Conservation (phyloP, 148 eudicot species). For the Rhododendron ovatum region DNA sequence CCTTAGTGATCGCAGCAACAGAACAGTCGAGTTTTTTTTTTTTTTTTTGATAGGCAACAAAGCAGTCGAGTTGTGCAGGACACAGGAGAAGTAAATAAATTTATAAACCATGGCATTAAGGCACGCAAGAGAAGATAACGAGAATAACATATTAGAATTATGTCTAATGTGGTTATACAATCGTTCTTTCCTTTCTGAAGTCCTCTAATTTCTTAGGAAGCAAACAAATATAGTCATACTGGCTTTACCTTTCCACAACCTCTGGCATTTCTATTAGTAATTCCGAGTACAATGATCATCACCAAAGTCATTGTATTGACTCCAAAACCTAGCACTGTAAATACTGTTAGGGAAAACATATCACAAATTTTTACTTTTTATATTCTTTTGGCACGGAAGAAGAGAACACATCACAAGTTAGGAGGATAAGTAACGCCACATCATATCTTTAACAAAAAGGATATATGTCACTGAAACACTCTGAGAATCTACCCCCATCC, state of each 20-base stretch:
- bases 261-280: conserved; percentile 21
- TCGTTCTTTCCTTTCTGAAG: neutral
- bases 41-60: neutral
- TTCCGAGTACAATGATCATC: conserved; percentile 30
- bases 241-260: conserved; percentile 33
- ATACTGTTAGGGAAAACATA: conserved; percentile 24
- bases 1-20: neutral
- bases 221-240: neutral
- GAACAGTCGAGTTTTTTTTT: neutral
- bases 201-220: neutral
- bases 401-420: neutral
- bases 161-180: neutral
- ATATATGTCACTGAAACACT: conserved; percentile 67
- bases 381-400: no score
- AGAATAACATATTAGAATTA: neutral
- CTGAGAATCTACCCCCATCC: conserved; percentile 53
- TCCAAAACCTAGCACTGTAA: conserved; percentile 60
- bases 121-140: neutral
- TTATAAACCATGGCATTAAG: neutral
- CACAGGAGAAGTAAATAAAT: neutral
- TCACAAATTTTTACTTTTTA: neutral
- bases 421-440: neutral
- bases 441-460: conserved; percentile 28
- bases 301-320: conserved; percentile 40
- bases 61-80: neutral